Evolutionary conservation across 1,139 yeast species (phyloP).

Genomic region (Sugiyamaella novakii): DNA sequence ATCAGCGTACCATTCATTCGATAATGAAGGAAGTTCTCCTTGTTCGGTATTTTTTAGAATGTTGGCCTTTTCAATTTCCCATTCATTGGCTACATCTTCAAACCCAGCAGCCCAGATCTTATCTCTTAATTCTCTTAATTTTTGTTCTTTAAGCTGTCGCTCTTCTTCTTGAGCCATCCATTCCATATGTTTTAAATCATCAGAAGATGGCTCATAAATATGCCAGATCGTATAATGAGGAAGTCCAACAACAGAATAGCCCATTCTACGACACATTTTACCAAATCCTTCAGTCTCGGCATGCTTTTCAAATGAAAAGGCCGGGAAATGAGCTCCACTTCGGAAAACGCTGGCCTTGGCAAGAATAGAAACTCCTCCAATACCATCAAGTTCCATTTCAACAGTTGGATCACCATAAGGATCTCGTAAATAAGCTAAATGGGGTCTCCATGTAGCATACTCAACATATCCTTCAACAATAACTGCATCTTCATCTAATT

Average conservation of each 20-base stretch:
- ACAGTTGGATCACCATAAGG: constrained; percentile 85
- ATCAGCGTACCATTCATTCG: constrained; percentile 32
- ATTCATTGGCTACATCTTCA: constrained; percentile 66
- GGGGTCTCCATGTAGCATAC: constrained; percentile 92
- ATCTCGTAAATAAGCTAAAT: constrained; percentile 81
- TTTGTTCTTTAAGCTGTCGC: constrained; percentile 66
- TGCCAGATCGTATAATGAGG: constrained; percentile 95
- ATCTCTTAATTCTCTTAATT: constrained; percentile 67
- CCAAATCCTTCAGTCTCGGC: constrained; percentile 96
- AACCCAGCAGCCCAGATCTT: constrained; percentile 77
- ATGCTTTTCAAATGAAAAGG: constrained; percentile 84
- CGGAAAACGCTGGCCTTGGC: constrained; percentile 80
- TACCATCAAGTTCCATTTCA: constrained; percentile 86
- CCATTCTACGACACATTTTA: constrained; percentile 79
- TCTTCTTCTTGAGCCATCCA: constrained; percentile 95
- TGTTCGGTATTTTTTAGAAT: constrained; percentile 74
- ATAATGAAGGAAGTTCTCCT: constrained; percentile 30
- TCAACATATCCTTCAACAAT: constrained; percentile 92
- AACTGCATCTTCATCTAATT: constrained; percentile 81
- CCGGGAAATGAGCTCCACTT: constrained; percentile 84
- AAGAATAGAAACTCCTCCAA: constrained; percentile 86
- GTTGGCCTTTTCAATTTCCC: constrained; percentile 66
- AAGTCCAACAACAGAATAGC: constrained; percentile 75
- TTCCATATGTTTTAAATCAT: constrained; percentile 89
- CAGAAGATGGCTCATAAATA: constrained; percentile 84